phyloP scores from a whole-genome alignment of 257 asterid species.

The Orobanche coerulescens region DNA sequence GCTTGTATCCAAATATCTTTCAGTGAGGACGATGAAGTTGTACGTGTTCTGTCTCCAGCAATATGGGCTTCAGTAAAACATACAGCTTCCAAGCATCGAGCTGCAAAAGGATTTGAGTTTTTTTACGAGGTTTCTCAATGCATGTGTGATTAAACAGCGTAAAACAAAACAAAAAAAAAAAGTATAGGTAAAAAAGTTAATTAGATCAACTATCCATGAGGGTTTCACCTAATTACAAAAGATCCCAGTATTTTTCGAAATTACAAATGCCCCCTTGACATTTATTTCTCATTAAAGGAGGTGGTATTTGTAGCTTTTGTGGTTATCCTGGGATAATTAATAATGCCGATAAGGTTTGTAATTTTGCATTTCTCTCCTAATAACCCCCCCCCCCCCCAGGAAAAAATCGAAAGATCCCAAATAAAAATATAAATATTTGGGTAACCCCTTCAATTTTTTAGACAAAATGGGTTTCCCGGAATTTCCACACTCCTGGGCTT shows the following conservation, averaged over 20 bases:
- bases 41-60: constrained; percentile 66
- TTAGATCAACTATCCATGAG: background rate
- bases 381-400: no score
- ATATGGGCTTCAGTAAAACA: constrained; percentile 58
- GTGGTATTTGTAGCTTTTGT: no score
- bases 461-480: no score
- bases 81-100: constrained; percentile 56
- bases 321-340: no score
- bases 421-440: no score
- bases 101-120: constrained; percentile 29
- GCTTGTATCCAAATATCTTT: constrained; percentile 61
- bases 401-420: no score
- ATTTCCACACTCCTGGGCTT: no score
- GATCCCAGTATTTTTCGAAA: background rate
- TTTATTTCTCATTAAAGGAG: no score
- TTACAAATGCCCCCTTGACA: background rate
- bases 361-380: no score
- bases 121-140: background rate
- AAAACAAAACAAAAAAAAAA: background rate
- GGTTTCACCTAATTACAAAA: background rate
- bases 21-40: constrained; percentile 49
- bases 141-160: background rate
- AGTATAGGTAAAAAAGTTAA: no score
- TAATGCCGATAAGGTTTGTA: no score
- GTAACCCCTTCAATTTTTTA: no score